Evolutionary conservation across 495 filamentous ascomycete species (phyloP).

Genomic region (Hyaloscypha finlandica): DNA sequence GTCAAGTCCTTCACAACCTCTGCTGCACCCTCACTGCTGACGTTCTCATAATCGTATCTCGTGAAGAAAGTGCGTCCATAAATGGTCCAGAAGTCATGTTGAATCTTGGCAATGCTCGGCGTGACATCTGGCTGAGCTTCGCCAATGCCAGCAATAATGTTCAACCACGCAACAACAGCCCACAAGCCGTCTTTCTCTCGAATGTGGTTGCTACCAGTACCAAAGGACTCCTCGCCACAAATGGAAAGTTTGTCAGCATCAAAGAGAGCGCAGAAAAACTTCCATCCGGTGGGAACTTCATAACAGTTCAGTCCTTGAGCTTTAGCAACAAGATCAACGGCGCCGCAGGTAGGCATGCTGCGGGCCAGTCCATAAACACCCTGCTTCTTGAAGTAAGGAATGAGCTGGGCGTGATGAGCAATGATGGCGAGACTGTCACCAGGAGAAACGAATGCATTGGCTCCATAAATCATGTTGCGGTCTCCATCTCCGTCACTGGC

Average conservation of each 20-base stretch:
- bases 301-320: slow-evolving; percentile 90
- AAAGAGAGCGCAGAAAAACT: slow-evolving; percentile 99
- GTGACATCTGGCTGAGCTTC: slow-evolving; percentile 71
- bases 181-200: slow-evolving; percentile 98
- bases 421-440: slow-evolving; percentile 98
- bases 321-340: slow-evolving; percentile 92
- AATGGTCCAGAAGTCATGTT: slow-evolving; percentile 94
- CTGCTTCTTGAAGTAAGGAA: slow-evolving; percentile 97
- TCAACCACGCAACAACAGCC: slow-evolving; percentile 97
- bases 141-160: slow-evolving; percentile 94
- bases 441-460: slow-evolving; percentile 92
- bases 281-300: slow-evolving; percentile 98
- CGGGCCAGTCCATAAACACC: slow-evolving; percentile 93
- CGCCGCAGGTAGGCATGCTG: slow-evolving; percentile 95
- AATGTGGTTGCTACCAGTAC: slow-evolving; percentile 98
- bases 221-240: slow-evolving; percentile 97
- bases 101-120: slow-evolving; percentile 92
- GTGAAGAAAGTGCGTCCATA: slow-evolving; percentile 99
- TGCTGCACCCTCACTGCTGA: slow-evolving; percentile 85
- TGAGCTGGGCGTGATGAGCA: slow-evolving; percentile 89
- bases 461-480: slow-evolving; percentile 99
- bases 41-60: slow-evolving; percentile 96
- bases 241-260: slow-evolving; percentile 98
- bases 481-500: slow-evolving; percentile 97
- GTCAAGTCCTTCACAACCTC: slow-evolving; percentile 80